A percentile compares a stretch with the other conserved stretches of the same genome.
Conservation (phyloP, 2,329 filamentous ascomycete species). For the Paecilomyces fulvus region DNA sequence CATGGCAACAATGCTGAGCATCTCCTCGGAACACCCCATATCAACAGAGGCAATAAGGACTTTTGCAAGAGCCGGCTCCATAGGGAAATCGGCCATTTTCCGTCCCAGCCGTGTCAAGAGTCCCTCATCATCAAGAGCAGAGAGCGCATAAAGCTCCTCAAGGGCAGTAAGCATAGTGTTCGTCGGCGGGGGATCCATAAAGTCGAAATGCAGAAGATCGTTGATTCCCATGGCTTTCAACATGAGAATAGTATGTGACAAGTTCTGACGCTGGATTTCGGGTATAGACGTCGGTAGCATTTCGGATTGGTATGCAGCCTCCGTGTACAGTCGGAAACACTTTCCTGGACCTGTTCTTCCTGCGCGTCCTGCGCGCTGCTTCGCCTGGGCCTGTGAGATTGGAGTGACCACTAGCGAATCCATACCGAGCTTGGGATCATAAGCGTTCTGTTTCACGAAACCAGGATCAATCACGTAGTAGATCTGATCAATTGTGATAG, state of each 20-base stretch:
- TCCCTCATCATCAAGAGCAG: slow-evolving; percentile 89
- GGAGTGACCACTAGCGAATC: slow-evolving; percentile 92
- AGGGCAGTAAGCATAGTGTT: slow-evolving; percentile 96
- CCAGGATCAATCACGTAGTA: slow-evolving; percentile 96
- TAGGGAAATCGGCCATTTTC: slow-evolving; percentile 98
- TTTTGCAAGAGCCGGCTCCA: slow-evolving; percentile 90
- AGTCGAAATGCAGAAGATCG: slow-evolving; percentile 92
- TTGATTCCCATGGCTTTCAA: slow-evolving; percentile 99
- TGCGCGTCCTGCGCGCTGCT: slow-evolving; percentile 85
- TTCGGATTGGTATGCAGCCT: slow-evolving; percentile 89
- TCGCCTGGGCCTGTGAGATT: slow-evolving; percentile 93
- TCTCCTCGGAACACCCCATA: slow-evolving; percentile 82
- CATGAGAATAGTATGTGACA: slow-evolving; percentile 91
- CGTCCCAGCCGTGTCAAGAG: slow-evolving; percentile 82
- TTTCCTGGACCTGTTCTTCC: slow-evolving; percentile 93
- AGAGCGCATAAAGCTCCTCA: slow-evolving; percentile 88
- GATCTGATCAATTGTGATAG: slow-evolving; percentile 94
- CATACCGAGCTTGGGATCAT: slow-evolving; percentile 96
- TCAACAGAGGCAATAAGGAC: slow-evolving; percentile 82
- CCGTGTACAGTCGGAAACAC: slow-evolving; percentile 90
- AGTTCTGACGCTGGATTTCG: slow-evolving; percentile 90
- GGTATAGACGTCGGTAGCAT: slow-evolving; percentile 95
- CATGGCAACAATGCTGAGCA: slow-evolving; percentile 92
- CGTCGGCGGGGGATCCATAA: slow-evolving; percentile 96
- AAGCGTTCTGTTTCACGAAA: slow-evolving; percentile 96